Conservation (phyloP, 2,329 filamentous ascomycete genomes). For the Colletotrichum echinochloae region DNA sequence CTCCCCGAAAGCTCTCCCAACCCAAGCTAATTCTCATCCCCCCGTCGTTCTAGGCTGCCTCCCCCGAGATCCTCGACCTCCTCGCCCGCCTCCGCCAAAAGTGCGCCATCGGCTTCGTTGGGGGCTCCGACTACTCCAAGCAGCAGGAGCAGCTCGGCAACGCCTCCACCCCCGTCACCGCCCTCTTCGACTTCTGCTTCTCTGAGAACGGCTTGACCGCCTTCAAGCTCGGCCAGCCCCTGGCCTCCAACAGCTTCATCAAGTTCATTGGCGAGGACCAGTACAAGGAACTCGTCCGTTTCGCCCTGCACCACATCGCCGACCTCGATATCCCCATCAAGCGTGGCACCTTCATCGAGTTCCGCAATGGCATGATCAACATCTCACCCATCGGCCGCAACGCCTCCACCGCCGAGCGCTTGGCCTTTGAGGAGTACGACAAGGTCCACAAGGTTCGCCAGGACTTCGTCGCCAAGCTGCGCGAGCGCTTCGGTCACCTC, state of each 20-base stretch:
- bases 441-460: conserved; percentile 79
- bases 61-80: conserved; percentile 84
- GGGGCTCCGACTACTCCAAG: conserved; percentile 91
- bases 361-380: conserved; percentile 93
- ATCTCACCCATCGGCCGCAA: conserved; percentile 88
- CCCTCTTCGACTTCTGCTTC: conserved; percentile 98
- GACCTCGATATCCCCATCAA: conserved; percentile 87
- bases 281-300: conserved; percentile 83
- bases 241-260: conserved; percentile 89
- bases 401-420: conserved; percentile 81
- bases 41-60: conserved; percentile 65
- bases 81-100: conserved; percentile 86
- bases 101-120: conserved; percentile 90
- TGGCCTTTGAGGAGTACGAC: conserved; percentile 87
- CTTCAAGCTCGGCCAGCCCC: conserved; percentile 81
- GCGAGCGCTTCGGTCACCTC: conserved; percentile 83
- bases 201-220: conserved; percentile 96
- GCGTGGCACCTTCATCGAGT: conserved; percentile 87
- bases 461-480: conserved; percentile 80
- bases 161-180: conserved; percentile 74
- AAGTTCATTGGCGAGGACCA: conserved; percentile 85
- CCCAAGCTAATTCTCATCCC: conserved; percentile 39
- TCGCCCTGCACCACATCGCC: conserved; percentile 84
- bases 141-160: conserved; percentile 94
- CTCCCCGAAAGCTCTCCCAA: neutral